A percentile compares a stretch with the other conserved stretches of the same genome.
Conservation (phyloP, 2,329 filamentous ascomycete species). For the Corinectria fuckeliana region DNA sequence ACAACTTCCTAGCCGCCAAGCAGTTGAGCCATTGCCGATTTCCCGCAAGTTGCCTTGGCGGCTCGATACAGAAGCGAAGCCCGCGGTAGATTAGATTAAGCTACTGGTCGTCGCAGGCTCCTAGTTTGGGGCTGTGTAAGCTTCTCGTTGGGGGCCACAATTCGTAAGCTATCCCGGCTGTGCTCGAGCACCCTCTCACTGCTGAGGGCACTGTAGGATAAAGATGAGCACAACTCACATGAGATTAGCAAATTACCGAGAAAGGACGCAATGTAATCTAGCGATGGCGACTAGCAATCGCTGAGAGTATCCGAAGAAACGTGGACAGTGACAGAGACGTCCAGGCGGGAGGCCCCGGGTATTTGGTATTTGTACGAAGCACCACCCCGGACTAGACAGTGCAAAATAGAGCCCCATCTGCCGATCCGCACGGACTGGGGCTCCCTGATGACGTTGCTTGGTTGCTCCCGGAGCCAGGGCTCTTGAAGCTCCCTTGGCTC, state of each 20-base stretch:
- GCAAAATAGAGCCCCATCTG: not conserved
- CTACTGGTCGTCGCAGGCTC: not conserved
- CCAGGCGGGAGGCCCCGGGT: not conserved
- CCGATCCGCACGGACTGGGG: not conserved
- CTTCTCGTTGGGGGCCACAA: not conserved
- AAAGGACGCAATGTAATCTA: no score
- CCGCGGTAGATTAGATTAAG: no score
- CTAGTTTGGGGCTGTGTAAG: conserved; percentile 9
- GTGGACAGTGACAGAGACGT: not conserved
- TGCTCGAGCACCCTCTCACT: not conserved
- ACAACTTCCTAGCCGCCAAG: not conserved
- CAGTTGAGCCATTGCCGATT: not conserved
- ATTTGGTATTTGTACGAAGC: not conserved
- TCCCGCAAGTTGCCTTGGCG: conserved; percentile 13
- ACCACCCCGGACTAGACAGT: not conserved
- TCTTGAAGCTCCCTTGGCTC: conserved; percentile 24
- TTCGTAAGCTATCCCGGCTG: not conserved
- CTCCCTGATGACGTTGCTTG: conserved; percentile 17
- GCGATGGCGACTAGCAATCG: no score
- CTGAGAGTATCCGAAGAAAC: not conserved
- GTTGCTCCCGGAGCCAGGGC: conserved; percentile 18
- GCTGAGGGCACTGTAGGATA: not conserved
- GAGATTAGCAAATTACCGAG: no score
- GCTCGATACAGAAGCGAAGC: not conserved
- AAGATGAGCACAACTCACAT: not conserved